These are phyloP conservation scores for Hypoxylon sp. DNA, from an alignment of 2,329 filamentous ascomycete species.

Conservation along the genomic window DNA sequence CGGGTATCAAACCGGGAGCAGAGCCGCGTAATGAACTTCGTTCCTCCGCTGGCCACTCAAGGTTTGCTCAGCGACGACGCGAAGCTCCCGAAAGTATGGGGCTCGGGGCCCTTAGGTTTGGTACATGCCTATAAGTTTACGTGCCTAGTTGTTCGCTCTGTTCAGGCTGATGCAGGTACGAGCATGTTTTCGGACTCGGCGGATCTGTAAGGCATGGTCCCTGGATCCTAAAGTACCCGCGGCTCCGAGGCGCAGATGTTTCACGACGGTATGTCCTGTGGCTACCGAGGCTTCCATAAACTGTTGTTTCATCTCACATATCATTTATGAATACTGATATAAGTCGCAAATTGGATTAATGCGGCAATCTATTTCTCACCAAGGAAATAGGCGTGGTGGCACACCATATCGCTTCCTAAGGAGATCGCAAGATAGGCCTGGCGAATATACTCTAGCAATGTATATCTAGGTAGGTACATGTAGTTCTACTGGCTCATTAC, in stretches of 20 bases:
- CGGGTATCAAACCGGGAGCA: neutral
- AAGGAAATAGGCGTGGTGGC: neutral
- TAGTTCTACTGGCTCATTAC: neutral
- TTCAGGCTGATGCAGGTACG: constrained; percentile 37
- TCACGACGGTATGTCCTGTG: constrained; percentile 28
- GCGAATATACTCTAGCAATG: neutral
- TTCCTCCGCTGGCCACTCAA: constrained; percentile 17
- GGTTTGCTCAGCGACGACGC: constrained; percentile 13
- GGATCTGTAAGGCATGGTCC: constrained; percentile 23
- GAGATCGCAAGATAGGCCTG: neutral
- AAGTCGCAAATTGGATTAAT: neutral
- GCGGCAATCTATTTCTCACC: neutral
- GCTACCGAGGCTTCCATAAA: constrained; percentile 7
- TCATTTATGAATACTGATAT: constrained; percentile 17
- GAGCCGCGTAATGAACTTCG: constrained; percentile 31
- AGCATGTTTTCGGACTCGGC: constrained; percentile 22
- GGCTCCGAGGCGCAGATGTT: constrained; percentile 16
- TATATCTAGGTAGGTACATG: neutral
- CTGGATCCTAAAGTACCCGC: constrained; percentile 12
- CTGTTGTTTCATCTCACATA: constrained; percentile 15
- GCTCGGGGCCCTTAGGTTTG: constrained; percentile 11
- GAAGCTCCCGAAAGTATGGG: constrained; percentile 19
- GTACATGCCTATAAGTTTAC: constrained; percentile 1
- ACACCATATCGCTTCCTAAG: neutral
- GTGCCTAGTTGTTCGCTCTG: constrained; percentile 9